phyloP scores from a whole-genome alignment of 352 stramenopile genomes.

The Globisporangium nunn region DNA sequence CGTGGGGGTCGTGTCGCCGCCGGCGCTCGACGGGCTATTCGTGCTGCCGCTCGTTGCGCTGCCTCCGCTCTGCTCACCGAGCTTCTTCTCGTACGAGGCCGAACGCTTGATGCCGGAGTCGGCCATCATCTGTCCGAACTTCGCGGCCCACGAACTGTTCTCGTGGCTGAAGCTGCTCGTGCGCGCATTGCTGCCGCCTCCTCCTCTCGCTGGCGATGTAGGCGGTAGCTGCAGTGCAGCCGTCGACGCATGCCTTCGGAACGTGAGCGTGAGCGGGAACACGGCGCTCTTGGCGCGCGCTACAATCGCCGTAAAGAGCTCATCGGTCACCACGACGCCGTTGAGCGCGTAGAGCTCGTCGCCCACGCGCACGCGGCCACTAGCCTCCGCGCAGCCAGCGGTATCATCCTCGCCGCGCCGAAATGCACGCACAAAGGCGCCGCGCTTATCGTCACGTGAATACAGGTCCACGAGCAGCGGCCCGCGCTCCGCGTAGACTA shows the following conservation, averaged over 20 bases:
- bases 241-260: conserved; percentile 30
- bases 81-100: conserved; percentile 48
- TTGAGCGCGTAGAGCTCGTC: conserved; percentile 76
- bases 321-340: conserved; percentile 38
- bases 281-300: conserved; percentile 46
- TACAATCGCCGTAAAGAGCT: conserved; percentile 62
- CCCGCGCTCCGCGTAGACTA: conserved; percentile 41
- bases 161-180: conserved; percentile 6
- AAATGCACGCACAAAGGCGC: conserved; percentile 71
- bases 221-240: conserved; percentile 12
- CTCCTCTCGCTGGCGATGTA: conserved; percentile 32
- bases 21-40: conserved; percentile 13
- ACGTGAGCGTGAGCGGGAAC: conserved; percentile 66
- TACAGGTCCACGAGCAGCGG: conserved; percentile 73
- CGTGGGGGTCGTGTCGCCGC: conserved; percentile 14
- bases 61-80: conserved; percentile 11
- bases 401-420: conserved; percentile 43
- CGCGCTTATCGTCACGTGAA: conserved; percentile 56
- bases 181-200: neutral
- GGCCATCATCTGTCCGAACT: conserved; percentile 35
- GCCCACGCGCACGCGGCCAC: conserved; percentile 41
- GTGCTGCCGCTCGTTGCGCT: conserved; percentile 3
- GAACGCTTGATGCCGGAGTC: conserved; percentile 32
- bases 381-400: conserved; percentile 50
- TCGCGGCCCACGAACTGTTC: conserved; percentile 32